Evolutionary conservation across 1,284 basidiomycete genomes (phyloP).

Genomic region (Fomes fomentarius): DNA sequence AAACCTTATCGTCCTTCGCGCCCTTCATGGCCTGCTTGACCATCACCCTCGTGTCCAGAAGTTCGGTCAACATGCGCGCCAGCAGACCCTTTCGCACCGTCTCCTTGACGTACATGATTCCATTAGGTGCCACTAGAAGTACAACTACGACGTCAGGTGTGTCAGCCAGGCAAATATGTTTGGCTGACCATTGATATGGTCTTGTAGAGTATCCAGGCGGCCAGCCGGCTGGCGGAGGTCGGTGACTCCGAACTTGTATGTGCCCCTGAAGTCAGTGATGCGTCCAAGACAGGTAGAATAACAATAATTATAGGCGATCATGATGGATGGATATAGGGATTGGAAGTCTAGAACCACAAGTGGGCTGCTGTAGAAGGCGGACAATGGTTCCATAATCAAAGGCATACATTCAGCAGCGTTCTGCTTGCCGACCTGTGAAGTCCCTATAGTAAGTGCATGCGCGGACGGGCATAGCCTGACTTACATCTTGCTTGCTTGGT

Average conservation of each 20-base stretch:
- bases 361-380: constrained; percentile 92
- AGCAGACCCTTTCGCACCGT: constrained; percentile 85
- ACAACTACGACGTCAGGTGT: neutral
- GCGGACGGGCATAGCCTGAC: constrained; percentile 29
- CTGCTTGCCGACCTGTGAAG: constrained; percentile 84
- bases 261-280: constrained; percentile 81
- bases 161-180: neutral
- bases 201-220: constrained; percentile 67
- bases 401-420: constrained; percentile 96
- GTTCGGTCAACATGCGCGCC: constrained; percentile 90
- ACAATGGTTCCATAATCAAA: constrained; percentile 92
- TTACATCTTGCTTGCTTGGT: constrained; percentile 81
- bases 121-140: constrained; percentile 86
- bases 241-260: constrained; percentile 86
- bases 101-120: constrained; percentile 91
- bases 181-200: constrained; percentile 72
- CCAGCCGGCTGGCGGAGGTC: constrained; percentile 77
- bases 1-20: constrained; percentile 73
- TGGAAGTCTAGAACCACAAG: constrained; percentile 95
- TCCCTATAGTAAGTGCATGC: constrained; percentile 3
- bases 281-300: constrained; percentile 97
- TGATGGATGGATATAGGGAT: constrained; percentile 93
- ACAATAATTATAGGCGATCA: constrained; percentile 99
- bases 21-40: constrained; percentile 95
- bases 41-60: constrained; percentile 97